These are phyloP conservation scores for Hordeum pubiflorum DNA, from an alignment of 202 grass and related monocot species.

Conservation along the genomic window DNA sequence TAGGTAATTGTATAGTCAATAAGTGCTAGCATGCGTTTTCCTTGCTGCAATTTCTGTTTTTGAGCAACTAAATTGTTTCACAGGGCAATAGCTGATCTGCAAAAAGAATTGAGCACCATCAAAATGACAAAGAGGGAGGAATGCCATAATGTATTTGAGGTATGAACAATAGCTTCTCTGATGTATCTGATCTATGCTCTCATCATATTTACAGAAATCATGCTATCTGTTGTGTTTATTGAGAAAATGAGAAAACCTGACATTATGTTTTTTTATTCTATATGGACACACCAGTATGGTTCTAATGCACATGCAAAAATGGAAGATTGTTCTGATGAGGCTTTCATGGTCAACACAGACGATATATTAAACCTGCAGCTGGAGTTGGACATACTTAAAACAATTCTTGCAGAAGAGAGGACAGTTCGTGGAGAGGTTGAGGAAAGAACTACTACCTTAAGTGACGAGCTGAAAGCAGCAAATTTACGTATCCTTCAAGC, in stretches of 20 bases:
- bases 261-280: not conserved
- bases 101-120: conserved; percentile 41
- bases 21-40: not conserved
- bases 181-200: not conserved
- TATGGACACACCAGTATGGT: conserved; percentile 3
- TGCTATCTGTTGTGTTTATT: not conserved
- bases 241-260: not conserved
- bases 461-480: conserved; percentile 40
- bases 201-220: not conserved
- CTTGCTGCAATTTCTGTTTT: conserved; percentile 19
- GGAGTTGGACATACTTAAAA: conserved; percentile 71
- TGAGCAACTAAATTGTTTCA: conserved; percentile 16
- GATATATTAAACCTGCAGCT: conserved; percentile 60
- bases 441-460: conserved; percentile 31
- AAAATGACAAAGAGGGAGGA: conserved; percentile 20
- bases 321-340: conserved; percentile 31
- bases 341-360: conserved; percentile 23
- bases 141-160: conserved; percentile 12
- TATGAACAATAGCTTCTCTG: conserved; percentile 16
- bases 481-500: conserved; percentile 28
- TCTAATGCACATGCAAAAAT: conserved; percentile 7
- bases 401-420: conserved; percentile 70
- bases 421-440: conserved; percentile 39
- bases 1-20: conserved; percentile 44
- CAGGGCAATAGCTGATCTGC: conserved; percentile 67